Evolutionary conservation across 1,139 yeast genomes (phyloP), one percentile per base, ranked within the genome.

Genomic region (Hansenula lynferdii): DNA sequence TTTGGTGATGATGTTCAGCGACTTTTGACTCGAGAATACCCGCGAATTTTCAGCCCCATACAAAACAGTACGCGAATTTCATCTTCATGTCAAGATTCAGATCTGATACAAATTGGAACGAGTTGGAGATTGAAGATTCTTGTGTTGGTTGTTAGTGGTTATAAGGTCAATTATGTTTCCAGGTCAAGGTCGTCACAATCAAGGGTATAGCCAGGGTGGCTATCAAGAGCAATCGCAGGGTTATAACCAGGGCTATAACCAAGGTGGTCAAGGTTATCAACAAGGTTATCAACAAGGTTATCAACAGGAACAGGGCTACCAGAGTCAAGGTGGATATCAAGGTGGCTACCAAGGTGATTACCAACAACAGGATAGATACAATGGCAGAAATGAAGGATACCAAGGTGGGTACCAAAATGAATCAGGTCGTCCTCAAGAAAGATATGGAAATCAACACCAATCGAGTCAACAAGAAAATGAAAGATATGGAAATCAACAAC

Each of bases 291-390:
- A 30, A 16, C 47, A 39, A 7, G 29, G 29, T 23, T 64, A 65
- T 41, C 59, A 62, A 6, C 60, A 57, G 37, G 57, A 63, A 30
- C 38, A 41, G n/a, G n/a, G n/a, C n/a, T n/a, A n/a, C n/a, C n/a
- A n/a, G n/a, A n/a, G n/a, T n/a, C 42, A 35, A 27, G 31, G 32
- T 17, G 33, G 31, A 26, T 42, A 41, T 37, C 32, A 29, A 20
- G 24, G 11, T 12, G 31, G 17, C 12, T 9, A 14, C 17, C 28
- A 25, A 25, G 15, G 28, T 14, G 9, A 17, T n/a, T n/a, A n/a
- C 8, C 28, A 25, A n/a, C 26, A 24, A 24, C 28, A n/a, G 16
- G 10, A 15, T 9, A 15, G 28, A 6, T 14, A 26, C 12, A 14
- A 14, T 26, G 10, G 17, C 16, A n/a, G n/a, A n/a, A n/a, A n/a